Evolutionary conservation across 2,329 filamentous ascomycete species (phyloP).

Genomic region (Westerdykella sp.): DNA sequence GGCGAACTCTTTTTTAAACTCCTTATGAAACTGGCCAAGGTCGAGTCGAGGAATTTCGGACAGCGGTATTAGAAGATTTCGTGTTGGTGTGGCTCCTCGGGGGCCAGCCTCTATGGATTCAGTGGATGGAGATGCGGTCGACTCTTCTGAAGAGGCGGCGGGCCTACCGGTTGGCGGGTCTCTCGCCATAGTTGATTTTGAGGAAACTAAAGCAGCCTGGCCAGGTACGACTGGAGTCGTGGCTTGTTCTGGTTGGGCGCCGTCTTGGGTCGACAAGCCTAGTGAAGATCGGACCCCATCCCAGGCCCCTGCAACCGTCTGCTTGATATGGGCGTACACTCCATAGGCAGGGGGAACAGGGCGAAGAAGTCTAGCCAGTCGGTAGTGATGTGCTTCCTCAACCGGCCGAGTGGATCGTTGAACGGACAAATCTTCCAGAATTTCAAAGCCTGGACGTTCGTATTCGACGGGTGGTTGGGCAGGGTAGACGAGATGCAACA

Average conservation of each 20-base stretch:
- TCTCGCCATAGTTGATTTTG: too few species aligned
- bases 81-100: not conserved
- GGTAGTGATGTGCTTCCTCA: constrained; percentile 32
- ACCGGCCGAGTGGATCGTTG: constrained; percentile 23
- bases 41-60: too few species aligned
- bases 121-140: too few species aligned
- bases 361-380: constrained; percentile 13
- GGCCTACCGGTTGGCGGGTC: too few species aligned
- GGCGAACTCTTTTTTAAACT: too few species aligned
- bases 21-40: too few species aligned
- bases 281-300: not conserved
- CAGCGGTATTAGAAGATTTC: not conserved
- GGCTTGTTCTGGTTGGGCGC: too few species aligned
- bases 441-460: constrained; percentile 39
- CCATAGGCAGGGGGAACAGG: not conserved
- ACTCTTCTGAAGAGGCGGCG: too few species aligned
- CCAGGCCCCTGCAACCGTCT: not conserved
- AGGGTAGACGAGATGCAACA: too few species aligned
- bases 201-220: too few species aligned
- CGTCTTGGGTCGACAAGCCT: too few species aligned
- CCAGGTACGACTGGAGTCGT: too few species aligned
- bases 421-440: constrained; percentile 38
- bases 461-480: constrained; percentile 38
- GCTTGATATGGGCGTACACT: not conserved
- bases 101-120: not conserved